A percentile compares a stretch with the other conserved stretches of the same genome.
Evolutionary conservation across 352 stramenopile genomes (phyloP).

Genomic region (Phytopythium sindhum): DNA sequence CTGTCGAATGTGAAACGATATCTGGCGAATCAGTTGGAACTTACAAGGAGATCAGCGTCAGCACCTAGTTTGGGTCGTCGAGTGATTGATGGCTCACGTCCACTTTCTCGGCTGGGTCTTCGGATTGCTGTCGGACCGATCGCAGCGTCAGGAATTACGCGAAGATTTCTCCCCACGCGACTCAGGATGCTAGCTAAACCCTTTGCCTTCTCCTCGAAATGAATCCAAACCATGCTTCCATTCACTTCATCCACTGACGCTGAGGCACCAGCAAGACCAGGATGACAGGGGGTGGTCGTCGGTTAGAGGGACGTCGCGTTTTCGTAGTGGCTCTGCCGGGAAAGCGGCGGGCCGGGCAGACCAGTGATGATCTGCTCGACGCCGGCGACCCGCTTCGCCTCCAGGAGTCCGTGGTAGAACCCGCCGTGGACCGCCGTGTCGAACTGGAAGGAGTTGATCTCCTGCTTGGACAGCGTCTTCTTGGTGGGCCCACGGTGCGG

Average conservation of each 20-base stretch:
- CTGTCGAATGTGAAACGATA: not conserved
- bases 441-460: conserved; percentile 63
- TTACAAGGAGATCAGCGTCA: not conserved
- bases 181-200: not conserved
- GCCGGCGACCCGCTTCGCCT: conserved; percentile 32
- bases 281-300: not conserved
- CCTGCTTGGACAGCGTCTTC: conserved; percentile 49
- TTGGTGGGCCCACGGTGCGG: conserved; percentile 60
- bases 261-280: not conserved
- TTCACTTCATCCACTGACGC: not conserved
- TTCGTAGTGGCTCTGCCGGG: conserved; percentile 20
- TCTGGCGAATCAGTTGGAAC: not conserved
- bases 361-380: conserved; percentile 43
- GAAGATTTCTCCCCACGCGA: not conserved
- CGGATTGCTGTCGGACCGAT: no score
- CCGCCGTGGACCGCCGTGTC: conserved; percentile 48
- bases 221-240: not conserved
- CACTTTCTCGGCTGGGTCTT: not conserved
- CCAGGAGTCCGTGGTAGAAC: conserved; percentile 63
- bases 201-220: no score
- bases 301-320: conserved; percentile 29
- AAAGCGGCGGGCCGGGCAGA: conserved; percentile 34
- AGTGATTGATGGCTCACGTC: not conserved
- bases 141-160: not conserved
- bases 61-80: not conserved